Conservation (phyloP, 306 rosid species). For the Pterocarpus macrocarpus region DNA sequence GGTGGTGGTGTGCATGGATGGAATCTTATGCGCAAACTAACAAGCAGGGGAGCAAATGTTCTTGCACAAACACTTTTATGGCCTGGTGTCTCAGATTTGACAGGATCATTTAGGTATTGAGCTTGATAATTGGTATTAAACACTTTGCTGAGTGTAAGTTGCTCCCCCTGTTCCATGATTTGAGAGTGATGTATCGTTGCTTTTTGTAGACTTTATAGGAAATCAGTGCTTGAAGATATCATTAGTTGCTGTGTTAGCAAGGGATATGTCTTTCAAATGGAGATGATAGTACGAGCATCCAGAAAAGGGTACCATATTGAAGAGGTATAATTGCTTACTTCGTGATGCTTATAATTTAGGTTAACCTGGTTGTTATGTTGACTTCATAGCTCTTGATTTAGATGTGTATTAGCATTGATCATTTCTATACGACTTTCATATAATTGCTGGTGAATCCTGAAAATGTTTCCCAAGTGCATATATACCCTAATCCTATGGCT, state of each 20-base stretch:
- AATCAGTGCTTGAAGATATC: conserved; percentile 90
- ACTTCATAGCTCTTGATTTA: conserved; percentile 18
- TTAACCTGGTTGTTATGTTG: conserved; percentile 36
- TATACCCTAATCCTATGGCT: conserved; percentile 15
- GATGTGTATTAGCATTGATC: neutral
- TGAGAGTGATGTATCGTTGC: conserved; percentile 39
- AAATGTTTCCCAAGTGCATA: conserved; percentile 31
- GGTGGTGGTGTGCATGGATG: conserved; percentile 99
- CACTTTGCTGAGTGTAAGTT: conserved; percentile 35
- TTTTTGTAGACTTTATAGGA: conserved; percentile 80
- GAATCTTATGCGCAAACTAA: conserved; percentile 98
- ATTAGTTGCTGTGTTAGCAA: conserved; percentile 92
- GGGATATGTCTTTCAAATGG: conserved; percentile 99
- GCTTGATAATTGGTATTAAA: conserved; percentile 38
- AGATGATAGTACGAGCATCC: conserved; percentile 97
- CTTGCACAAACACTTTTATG: conserved; percentile 94
- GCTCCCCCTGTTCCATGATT: conserved; percentile 39
- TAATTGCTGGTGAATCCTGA: conserved; percentile 26
- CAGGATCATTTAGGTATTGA: conserved; percentile 90
- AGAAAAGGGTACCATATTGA: conserved; percentile 90
- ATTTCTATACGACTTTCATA: neutral
- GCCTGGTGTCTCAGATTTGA: conserved; percentile 99
- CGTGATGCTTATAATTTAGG: conserved; percentile 28
- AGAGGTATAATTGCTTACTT: conserved; percentile 67
- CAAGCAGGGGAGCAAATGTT: conserved; percentile 99